Percentiles rank a stretch among this genome's conserved stretches.
phyloP scores from a whole-genome alignment of 2,329 filamentous ascomycete species.

The Blastomyces parvus region DNA sequence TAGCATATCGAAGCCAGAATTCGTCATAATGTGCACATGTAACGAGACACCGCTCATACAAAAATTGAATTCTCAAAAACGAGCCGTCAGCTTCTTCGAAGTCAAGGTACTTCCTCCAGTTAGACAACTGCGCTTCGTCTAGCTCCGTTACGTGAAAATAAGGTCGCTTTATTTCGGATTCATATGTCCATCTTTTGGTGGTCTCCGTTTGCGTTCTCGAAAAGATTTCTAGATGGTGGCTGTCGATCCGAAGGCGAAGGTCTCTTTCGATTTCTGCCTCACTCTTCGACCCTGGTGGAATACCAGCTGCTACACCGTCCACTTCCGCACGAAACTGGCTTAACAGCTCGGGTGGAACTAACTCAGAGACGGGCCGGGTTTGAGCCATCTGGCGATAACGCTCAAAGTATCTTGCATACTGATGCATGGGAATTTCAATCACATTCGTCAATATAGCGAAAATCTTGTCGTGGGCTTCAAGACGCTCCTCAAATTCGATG shows the following conservation, averaged over 20 bases:
- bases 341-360: slow-evolving; percentile 60
- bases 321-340: slow-evolving; percentile 62
- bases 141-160: slow-evolving; percentile 96
- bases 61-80: slow-evolving; percentile 61
- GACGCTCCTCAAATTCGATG: slow-evolving; percentile 87
- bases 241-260: slow-evolving; percentile 68
- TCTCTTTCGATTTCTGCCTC: slow-evolving; percentile 78
- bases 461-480: slow-evolving; percentile 74
- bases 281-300: slow-evolving; percentile 42
- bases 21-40: slow-evolving; percentile 93
- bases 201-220: slow-evolving; percentile 75
- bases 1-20: slow-evolving; percentile 93
- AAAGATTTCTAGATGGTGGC: slow-evolving; percentile 71
- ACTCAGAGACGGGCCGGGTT: slow-evolving; percentile 59
- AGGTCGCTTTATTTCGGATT: slow-evolving; percentile 86
- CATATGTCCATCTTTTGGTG: slow-evolving; percentile 87
- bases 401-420: slow-evolving; percentile 92
- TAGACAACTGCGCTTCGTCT: slow-evolving; percentile 70
- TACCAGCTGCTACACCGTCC: slow-evolving; percentile 42
- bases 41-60: slow-evolving; percentile 90
- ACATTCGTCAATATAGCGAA: slow-evolving; percentile 75
- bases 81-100: slow-evolving; percentile 85
- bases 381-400: slow-evolving; percentile 72
- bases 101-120: slow-evolving; percentile 95
- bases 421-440: slow-evolving; percentile 85